Evolutionary conservation across 129 eudicot species (phyloP).

Genomic region (Flaveria bidentis): DNA sequence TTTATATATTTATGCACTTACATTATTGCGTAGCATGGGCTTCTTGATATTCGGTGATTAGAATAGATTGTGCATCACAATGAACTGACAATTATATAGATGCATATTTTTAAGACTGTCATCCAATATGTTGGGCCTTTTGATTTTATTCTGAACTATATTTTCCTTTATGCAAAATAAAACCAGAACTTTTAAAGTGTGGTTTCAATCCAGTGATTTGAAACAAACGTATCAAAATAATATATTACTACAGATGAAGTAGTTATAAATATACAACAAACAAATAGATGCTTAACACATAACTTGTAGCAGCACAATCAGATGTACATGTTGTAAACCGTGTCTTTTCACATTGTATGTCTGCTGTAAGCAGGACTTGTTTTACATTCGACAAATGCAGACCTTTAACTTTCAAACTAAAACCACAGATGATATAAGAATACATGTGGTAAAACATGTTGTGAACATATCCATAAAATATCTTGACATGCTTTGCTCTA

Average conservation of each 20-base stretch:
- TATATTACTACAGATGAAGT: neutral
- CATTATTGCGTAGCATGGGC: conserved; percentile 1
- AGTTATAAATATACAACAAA: neutral
- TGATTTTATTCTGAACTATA: neutral
- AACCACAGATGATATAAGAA: conserved; percentile 7
- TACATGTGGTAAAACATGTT: neutral
- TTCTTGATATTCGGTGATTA: neutral
- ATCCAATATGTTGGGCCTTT: neutral
- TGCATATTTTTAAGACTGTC: neutral
- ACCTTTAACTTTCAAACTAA: conserved; percentile 2
- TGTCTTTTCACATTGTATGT: neutral
- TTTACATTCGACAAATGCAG: neutral
- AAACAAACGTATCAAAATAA: neutral
- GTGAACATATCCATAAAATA: conserved; percentile 17
- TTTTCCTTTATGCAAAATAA: neutral
- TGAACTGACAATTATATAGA: neutral
- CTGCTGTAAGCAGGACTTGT: neutral
- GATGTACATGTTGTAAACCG: neutral
- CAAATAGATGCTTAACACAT: neutral
- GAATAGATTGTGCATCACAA: neutral
- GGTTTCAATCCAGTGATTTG: neutral
- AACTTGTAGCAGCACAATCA: neutral
- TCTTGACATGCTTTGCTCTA: conserved; percentile 13
- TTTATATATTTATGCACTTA: neutral
- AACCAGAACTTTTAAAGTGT: neutral